Evolutionary conservation across 176 grass and related monocot genomes (phyloP), one percentile per base, ranked within the genome.

Genomic region (Lolium multiflorum): DNA sequence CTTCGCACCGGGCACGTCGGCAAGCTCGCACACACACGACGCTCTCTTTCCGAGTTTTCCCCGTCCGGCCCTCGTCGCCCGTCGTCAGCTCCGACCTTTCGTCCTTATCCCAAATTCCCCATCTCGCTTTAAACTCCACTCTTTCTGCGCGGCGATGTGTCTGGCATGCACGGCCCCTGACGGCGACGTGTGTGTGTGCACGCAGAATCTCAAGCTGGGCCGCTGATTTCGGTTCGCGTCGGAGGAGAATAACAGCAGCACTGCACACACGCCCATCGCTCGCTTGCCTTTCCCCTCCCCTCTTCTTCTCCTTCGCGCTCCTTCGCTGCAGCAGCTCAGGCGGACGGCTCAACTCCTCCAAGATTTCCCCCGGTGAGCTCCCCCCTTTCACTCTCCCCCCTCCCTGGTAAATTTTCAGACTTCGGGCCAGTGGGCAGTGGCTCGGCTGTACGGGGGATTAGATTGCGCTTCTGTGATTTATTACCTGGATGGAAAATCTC

Each of bases 301-400:
- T 10, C 17, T 25, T 43, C 79, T 9, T 11, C 15, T 1, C 16
- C 74, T 28, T 26, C 5, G 38, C 71, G 26, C 74, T 62, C 78
- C 54, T 82, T 46, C 26, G 22, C 76, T 6, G 15, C 16, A 35
- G 48, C 31, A 20, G 8, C 35, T 69, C 16, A 20, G 12, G 55
- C 16, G 20, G 77, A 41, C 9, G 14, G 4, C 39, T 26, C 4
- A 49, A 73, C n/a, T 74, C 69, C 72, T 82, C 54, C 73, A 31
- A 2, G 89, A 41, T 79, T 87, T 65, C 56, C 16, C 80, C 18
- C 79, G 76, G 87, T 89, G 44, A 89, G 67, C 56, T 2, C 44
- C 35, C 48, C 28, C 28, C 28, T 31, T 31, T 24, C 18, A 10
- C 78, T 4, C 39, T 9, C 54, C 52, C 35, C 28, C 28, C 28